phyloP scores from a whole-genome alignment of 1,139 yeast genomes.

The Taphrina pruni region DNA sequence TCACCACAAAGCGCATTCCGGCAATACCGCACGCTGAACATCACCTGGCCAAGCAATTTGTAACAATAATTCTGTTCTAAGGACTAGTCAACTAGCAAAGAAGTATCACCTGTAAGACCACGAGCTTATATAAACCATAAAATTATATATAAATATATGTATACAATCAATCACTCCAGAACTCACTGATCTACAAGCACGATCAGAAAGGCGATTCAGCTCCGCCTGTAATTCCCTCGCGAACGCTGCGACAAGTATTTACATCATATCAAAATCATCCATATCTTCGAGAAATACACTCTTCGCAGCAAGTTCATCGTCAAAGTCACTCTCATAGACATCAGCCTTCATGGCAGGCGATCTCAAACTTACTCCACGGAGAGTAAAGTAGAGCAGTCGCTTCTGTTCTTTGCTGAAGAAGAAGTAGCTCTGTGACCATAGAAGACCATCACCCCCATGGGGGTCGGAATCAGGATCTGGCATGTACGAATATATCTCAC shows the following conservation, averaged over 20 bases:
- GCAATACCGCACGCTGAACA: too few species aligned
- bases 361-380: constrained; percentile 52
- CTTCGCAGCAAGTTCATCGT: constrained; percentile 33
- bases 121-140: too few species aligned
- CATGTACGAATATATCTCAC: constrained; percentile 41
- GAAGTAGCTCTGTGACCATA: constrained; percentile 94
- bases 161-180: background rate
- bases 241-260: background rate
- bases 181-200: too few species aligned
- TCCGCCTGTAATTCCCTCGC: background rate
- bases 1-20: background rate
- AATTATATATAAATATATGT: too few species aligned
- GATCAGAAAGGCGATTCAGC: too few species aligned
- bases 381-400: constrained; percentile 82
- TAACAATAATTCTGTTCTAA: too few species aligned
- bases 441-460: constrained; percentile 60
- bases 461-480: constrained; percentile 42
- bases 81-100: too few species aligned
- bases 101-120: too few species aligned
- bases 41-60: too few species aligned
- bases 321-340: constrained; percentile 35
- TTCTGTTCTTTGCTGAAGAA: constrained; percentile 88
- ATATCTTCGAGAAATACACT: constrained; percentile 34
- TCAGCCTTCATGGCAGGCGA: constrained; percentile 31
- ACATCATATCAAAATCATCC: constrained; percentile 32